Base-by-base conservation (phyloP, 192 early-diverging fungal species). In the Ramicandelaber brevisporus region DNA sequence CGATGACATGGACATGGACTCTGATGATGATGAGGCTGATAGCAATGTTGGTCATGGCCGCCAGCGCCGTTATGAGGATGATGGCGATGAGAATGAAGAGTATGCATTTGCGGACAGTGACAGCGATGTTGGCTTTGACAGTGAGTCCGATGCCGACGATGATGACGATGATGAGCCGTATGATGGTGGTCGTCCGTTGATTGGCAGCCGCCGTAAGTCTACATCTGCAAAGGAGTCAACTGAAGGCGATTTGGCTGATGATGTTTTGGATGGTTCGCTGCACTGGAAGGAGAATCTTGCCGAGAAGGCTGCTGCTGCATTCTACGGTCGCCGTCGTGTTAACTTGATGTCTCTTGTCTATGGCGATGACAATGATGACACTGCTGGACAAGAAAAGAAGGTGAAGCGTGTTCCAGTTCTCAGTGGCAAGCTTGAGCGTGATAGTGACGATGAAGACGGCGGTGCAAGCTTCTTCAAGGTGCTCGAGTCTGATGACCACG, bases 321-420 rank as follows among this genome's bases (percentile, higher is more conserved):
- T 67, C 40, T 33, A 43, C 17, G 51, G 42, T 17, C 16, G 28
- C 27, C 57, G 48, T 39, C 72, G 81, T 11, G 50, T 73, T 30
- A 84, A 84, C 33, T 44, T 95, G 22, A 86, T 88, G 83, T 64
- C 82, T 18, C 42, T 87, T 0, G 77, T 97, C 17, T 97, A 97
- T 40, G 69, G 71, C 0, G 45, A 63, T 1, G 59, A 73, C 13
- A 43, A 59, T 16, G 63, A 59, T 19, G 36, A 37, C 10, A 20
- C 40, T 42, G 7, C 13, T 36, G 5, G 38, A 39, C 17, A 27
- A 13, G 20, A 22, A 17, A 30, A 21, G 33, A n/a, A n/a, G n/a
- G n/a, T n/a, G n/a, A n/a, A n/a, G n/a, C n/a, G n/a, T n/a, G n/a
- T n/a, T n/a, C n/a, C n/a, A n/a, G n/a, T 45, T 2, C 30, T 18